Base-by-base conservation (phyloP, 2,329 filamentous ascomycete species). In the Allantophomopsis cytisporea region DNA sequence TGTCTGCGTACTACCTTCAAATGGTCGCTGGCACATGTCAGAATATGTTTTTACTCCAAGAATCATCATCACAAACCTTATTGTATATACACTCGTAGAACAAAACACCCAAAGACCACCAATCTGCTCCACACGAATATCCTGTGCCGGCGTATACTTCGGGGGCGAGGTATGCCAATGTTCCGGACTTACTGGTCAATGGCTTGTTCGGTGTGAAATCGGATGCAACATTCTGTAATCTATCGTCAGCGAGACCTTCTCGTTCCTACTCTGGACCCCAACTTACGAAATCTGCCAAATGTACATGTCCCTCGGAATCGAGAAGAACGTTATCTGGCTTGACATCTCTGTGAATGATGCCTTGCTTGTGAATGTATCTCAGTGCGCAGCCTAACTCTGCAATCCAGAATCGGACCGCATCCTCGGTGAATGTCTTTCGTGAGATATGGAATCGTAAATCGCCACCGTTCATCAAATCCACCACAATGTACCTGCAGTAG, bases 51-150 rank as follows among this genome's bases (percentile, higher is more conserved):
- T 7, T 13, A 20, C 23, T 18, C 15, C 23, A 28, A 38, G n/a
- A 21, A 13, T 34, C 13, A 34, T 16, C 18, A 20, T 7, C 13
- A 31, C 36, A n/a, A 38, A 87, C 86, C 80, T 93, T 96, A 65
- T 93, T 94, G 65, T 96, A 98, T 48, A 98, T 95, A 70, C 91
- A 96, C 60, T 98, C 91, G 60, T 95, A 98, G 60, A 96, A 96
- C n/a, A 94, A 73, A 35, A 98, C 91, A 37, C 91, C 91, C 16
- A 98, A 63, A 5, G 91, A 96, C 91, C 91, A 98, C 91, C 91
- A 98, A 58, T 98, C 91, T 33, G 91, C 88, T 50, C 91, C 84
- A 36, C 79, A 77, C 43, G 83, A 80, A 55, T 98, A 98, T 31
- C 91, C 91, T 45, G 78, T 80, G 37, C 89, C 89, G 47, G 80